Conservation (phyloP, 371 early-diverging fungal species). For the Funneliformis caledonium region DNA sequence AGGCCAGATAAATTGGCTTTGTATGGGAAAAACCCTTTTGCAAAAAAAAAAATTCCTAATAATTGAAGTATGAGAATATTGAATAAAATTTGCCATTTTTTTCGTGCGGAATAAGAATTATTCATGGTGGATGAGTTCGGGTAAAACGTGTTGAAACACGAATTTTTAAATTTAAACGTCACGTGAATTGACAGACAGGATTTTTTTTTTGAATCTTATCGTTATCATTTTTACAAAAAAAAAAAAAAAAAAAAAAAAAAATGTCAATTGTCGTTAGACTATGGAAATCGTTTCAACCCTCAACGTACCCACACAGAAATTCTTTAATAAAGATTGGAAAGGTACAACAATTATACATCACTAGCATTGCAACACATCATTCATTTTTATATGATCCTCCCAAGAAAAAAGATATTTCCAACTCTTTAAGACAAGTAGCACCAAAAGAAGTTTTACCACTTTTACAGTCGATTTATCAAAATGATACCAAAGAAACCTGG, state of each 20-base stretch:
- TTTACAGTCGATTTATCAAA: neutral
- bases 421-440: constrained; percentile 1
- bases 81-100: neutral
- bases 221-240: too few relatives aligned
- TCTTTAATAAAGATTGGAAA: neutral
- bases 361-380: neutral
- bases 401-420: neutral
- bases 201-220: too few relatives aligned
- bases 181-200: too few relatives aligned
- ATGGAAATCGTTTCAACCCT: neutral
- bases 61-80: constrained; percentile 52
- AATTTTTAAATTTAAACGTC: too few relatives aligned
- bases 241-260: neutral
- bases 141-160: too few relatives aligned
- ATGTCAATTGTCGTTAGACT: neutral
- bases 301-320: neutral
- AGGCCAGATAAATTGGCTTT: constrained; percentile 69
- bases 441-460: constrained; percentile 15
- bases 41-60: constrained; percentile 66
- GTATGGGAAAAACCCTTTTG: constrained; percentile 81
- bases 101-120: neutral
- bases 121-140: too few relatives aligned
- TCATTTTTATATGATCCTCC: constrained; percentile 20
- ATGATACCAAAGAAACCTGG: neutral
- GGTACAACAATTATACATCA: neutral